Evolutionary conservation across 768 basidiomycete genomes (phyloP), one percentile per base, ranked within the genome.

Genomic region (Tylopilus sp.): DNA sequence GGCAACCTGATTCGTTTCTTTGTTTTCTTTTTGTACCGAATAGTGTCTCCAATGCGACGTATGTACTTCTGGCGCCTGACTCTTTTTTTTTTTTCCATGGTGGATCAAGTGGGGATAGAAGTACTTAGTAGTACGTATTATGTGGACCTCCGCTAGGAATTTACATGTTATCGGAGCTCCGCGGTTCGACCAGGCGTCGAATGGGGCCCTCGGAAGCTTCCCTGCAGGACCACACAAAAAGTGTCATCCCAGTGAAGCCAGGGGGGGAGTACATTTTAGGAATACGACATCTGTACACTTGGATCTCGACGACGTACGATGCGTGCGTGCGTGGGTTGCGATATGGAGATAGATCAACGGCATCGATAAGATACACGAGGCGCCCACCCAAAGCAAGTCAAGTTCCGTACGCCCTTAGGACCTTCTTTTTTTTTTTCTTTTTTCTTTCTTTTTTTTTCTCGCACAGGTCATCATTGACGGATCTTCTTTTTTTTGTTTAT

Each of bases 51-150:
- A 55, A 58, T 55, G 52, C 64, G 61, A 58, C 57, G 58, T 67
- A 60, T 68, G 61, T 71, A 70, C 67, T 54, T 55, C 28, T 56
- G 53, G 45, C 43, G 48, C 44, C 52, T 47, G 42, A 31, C 58
- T 53, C 40, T 48, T 46, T 53, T 48, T 49, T 44, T 46, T 44
- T 53, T 51, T 51, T 41, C 45, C 40, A 22, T 49, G 45, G 22
- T 51, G 44, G 48, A 48, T 38, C 52, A 26, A 58, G 48, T 47
- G 59, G 64, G 53, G 62, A 65, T 62, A 63, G 10, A 43, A 47
- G 17, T n/a, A n/a, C n/a, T n/a, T n/a, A n/a, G n/a, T 17, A 21
- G 50, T 63, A 58, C 54, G 57, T 62, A 53, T 55, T 40, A 11
- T 42, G 23, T 35, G 45, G 36, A 25, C 36, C 17, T 31, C 28